Evolutionary conservation across 306 rosid genomes (phyloP).

Genomic region (Glycyrrhiza uralensis): DNA sequence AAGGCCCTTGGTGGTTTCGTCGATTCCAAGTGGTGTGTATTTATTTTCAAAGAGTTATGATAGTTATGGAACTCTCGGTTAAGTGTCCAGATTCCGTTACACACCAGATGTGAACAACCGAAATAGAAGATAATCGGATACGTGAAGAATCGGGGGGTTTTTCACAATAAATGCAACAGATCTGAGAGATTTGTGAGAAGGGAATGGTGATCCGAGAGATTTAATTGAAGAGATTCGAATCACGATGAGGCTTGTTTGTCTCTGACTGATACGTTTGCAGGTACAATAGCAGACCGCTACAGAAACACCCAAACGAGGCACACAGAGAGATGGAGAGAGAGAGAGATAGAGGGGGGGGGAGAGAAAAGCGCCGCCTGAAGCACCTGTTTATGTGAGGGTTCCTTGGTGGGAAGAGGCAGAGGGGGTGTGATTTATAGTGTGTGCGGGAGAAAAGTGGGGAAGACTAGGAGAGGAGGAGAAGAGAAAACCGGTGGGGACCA

Average conservation of each 20-base stretch:
- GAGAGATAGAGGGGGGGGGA: neutral
- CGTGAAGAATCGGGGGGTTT: neutral
- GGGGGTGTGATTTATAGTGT: constrained; percentile 40
- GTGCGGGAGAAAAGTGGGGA: neutral
- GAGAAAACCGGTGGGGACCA: constrained; percentile 28
- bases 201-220: neutral
- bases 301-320: neutral
- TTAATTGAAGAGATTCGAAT: neutral
- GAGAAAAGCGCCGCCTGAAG: constrained; percentile 19
- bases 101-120: too few species aligned
- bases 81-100: neutral
- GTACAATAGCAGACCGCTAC: neutral
- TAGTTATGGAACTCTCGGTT: neutral
- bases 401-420: constrained; percentile 5
- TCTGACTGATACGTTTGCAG: neutral
- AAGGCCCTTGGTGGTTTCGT: neutral
- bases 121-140: too few species aligned
- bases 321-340: neutral
- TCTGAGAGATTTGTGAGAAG: constrained; percentile 16
- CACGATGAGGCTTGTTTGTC: neutral
- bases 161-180: constrained; percentile 19
- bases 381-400: constrained; percentile 38
- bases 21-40: neutral
- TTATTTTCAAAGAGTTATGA: neutral
- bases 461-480: neutral